Percentiles rank a stretch among this genome's conserved stretches.
phyloP scores from a whole-genome alignment of 163 green algal species.

The Scenedesmus sp. region DNA sequence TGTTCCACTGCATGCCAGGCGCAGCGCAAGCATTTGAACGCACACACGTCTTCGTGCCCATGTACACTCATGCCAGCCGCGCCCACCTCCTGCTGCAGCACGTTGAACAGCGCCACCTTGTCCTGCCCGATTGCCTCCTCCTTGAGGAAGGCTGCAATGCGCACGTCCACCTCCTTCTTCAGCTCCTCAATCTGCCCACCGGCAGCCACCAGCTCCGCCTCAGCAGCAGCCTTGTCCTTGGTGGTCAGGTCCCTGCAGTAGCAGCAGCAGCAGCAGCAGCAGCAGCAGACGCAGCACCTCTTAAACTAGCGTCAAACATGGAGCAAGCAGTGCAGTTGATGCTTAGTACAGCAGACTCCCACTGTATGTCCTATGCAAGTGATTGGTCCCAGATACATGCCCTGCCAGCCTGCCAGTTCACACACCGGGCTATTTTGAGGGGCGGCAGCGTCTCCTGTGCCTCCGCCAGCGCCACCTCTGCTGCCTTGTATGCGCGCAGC shows the following conservation, averaged over 20 bases:
- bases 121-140: conserved; percentile 80
- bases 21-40: too few relatives aligned
- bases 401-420: not conserved
- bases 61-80: not conserved
- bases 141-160: conserved; percentile 72
- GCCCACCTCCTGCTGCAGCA: conserved; percentile 50
- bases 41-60: too few relatives aligned
- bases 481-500: conserved; percentile 69
- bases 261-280: not conserved
- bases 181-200: conserved; percentile 54
- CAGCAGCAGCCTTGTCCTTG: conserved; percentile 33
- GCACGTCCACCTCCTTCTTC: conserved; percentile 78
- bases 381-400: not conserved
- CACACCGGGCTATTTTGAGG: conserved; percentile 58
- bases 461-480: conserved; percentile 55
- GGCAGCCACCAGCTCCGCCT: not conserved
- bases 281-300: not conserved
- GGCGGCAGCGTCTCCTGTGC: conserved; percentile 65
- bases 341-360: too few relatives aligned
- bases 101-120: conserved; percentile 66
- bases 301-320: not conserved
- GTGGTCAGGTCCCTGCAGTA: conserved; percentile 38
- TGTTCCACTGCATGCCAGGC: too few relatives aligned
- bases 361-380: too few relatives aligned
- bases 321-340: not conserved